A percentile compares a stretch with the other conserved stretches of the same genome.
Conservation (phyloP, 805 yeast species). For the Dipodascus geniculatus region DNA sequence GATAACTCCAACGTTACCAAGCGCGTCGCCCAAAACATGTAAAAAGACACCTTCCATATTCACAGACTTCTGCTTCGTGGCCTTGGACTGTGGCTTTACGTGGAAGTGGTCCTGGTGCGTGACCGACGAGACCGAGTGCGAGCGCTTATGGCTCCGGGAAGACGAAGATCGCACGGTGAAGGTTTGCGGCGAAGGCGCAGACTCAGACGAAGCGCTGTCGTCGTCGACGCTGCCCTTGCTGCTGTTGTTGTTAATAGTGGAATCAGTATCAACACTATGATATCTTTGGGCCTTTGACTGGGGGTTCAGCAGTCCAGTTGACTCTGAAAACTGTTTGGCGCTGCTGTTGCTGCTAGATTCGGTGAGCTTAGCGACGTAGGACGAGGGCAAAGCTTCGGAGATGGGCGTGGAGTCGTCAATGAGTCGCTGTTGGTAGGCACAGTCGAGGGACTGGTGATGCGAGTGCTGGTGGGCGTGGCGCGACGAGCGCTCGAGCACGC, state of each 20-base stretch:
- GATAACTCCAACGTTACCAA: slow-evolving; percentile 92
- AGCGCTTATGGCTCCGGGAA: neutral
- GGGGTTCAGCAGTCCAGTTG: neutral
- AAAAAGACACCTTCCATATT: slow-evolving; percentile 96
- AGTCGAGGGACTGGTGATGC: slow-evolving; percentile 7
- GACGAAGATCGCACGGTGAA: neutral
- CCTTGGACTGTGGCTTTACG: slow-evolving; percentile 17
- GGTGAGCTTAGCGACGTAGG: neutral
- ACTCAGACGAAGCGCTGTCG: neutral
- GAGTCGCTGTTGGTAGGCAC: neutral
- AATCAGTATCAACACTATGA: neutral
- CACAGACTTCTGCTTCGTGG: slow-evolving; percentile 43
- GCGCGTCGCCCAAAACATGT: slow-evolving; percentile 92
- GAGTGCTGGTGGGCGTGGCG: slow-evolving; percentile 15
- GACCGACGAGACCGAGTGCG: slow-evolving; percentile 10
- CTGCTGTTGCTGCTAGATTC: neutral
- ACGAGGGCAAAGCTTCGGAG: slow-evolving; percentile 1
- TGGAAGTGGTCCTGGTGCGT: slow-evolving; percentile 23
- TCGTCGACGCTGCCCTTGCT: neutral
- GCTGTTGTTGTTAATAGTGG: neutral
- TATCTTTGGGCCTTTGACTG: neutral
- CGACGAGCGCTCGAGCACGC: slow-evolving; percentile 6
- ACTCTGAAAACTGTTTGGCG: neutral
- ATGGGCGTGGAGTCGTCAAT: slow-evolving; percentile 2
- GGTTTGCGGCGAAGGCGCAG: neutral